phyloP scores from a whole-genome alignment of 2,329 filamentous ascomycete genomes.

The Leptoxyphium fumago region DNA sequence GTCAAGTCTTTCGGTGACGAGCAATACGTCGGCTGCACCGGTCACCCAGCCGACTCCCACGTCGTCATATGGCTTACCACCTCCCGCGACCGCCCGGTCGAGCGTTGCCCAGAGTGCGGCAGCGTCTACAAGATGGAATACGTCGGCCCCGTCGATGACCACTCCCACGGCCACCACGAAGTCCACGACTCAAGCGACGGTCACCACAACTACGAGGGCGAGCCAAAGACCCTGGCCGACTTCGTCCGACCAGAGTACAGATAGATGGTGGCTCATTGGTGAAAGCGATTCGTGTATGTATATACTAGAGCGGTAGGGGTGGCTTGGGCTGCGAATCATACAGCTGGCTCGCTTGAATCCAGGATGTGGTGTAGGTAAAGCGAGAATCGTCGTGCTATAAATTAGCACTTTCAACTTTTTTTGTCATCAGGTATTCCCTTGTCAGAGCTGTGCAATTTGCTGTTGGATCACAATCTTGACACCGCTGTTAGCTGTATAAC shows the following conservation, averaged over 20 bases:
- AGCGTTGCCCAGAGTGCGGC: conserved; percentile 94
- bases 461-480: too few species aligned
- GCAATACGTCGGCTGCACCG: conserved; percentile 95
- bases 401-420: too few species aligned
- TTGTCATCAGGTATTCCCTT: too few species aligned
- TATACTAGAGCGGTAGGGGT: background rate
- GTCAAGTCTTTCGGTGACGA: conserved; percentile 89
- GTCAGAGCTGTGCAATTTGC: too few species aligned
- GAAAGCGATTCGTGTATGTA: background rate
- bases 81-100: conserved; percentile 74
- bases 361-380: too few species aligned
- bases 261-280: conserved; percentile 32
- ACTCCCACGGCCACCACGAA: conserved; percentile 28
- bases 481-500: too few species aligned
- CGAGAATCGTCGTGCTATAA: too few species aligned
- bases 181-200: conserved; percentile 38
- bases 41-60: conserved; percentile 85
- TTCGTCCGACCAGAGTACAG: conserved; percentile 90
- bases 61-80: conserved; percentile 78
- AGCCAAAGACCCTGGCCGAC: conserved; percentile 94
- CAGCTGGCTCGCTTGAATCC: too few species aligned
- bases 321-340: too few species aligned
- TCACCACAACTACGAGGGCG: conserved; percentile 44
- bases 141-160: conserved; percentile 64
- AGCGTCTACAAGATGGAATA: conserved; percentile 98